phyloP scores from a whole-genome alignment of 1,284 basidiomycete genomes.

The Calocybe gambosa region DNA sequence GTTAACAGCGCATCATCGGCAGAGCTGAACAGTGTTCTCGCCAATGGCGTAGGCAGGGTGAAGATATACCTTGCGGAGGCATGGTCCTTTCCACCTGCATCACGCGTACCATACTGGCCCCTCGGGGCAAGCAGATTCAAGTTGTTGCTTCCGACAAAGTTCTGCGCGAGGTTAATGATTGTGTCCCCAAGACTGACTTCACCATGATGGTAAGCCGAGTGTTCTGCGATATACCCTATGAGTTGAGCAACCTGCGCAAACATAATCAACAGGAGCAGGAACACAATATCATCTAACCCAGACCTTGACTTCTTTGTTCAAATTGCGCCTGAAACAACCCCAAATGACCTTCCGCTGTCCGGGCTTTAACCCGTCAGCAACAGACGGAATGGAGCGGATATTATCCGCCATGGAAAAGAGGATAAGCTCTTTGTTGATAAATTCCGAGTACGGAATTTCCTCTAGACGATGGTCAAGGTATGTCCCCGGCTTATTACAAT shows the following conservation, averaged over 20 bases:
- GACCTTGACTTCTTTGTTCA: constrained; percentile 90
- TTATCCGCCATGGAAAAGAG: constrained; percentile 99
- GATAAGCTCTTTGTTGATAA: constrained; percentile 98
- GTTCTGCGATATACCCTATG: constrained; percentile 90
- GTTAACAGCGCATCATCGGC: constrained; percentile 84
- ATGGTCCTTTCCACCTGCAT: constrained; percentile 89
- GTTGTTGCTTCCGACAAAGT: constrained; percentile 96
- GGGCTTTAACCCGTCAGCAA: constrained; percentile 96
- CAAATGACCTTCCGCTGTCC: constrained; percentile 98
- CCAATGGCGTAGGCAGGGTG: constrained; percentile 77
- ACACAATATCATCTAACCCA: background rate
- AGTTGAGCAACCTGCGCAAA: constrained; percentile 82
- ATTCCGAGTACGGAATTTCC: constrained; percentile 87
- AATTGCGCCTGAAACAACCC: constrained; percentile 91
- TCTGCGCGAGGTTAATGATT: constrained; percentile 92
- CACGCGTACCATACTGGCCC: constrained; percentile 96
- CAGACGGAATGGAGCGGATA: constrained; percentile 90
- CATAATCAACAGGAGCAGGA: background rate
- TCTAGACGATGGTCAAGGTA: constrained; percentile 88
- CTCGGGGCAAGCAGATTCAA: constrained; percentile 86
- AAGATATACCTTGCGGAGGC: constrained; percentile 97
- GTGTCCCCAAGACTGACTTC: constrained; percentile 84
- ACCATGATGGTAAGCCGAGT: constrained; percentile 96
- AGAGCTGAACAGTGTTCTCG: constrained; percentile 78
- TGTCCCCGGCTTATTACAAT: constrained; percentile 73